phyloP scores from a whole-genome alignment of 345 rosid species.

The Excoecaria agallocha region DNA sequence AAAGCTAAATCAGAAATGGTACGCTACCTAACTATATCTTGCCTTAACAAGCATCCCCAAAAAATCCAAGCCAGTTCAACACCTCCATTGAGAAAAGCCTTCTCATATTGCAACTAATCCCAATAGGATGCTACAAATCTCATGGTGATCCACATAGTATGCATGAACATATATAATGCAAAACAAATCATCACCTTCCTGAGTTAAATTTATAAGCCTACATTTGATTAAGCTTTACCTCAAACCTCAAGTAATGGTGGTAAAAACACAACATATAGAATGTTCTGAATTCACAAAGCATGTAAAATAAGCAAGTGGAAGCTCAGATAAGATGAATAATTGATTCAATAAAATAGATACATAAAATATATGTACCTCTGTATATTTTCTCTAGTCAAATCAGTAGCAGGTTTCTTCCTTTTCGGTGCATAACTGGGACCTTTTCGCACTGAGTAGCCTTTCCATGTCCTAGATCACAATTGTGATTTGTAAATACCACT shows the following conservation, averaged over 20 bases:
- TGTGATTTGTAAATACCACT: neutral
- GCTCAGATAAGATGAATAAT: neutral
- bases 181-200: neutral
- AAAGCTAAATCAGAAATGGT: neutral
- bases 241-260: neutral
- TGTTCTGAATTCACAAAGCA: neutral
- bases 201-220: neutral
- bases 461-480: constrained; percentile 59
- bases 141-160: neutral
- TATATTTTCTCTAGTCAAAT: constrained; percentile 85
- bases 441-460: constrained; percentile 69
- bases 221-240: neutral
- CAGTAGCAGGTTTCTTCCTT: constrained; percentile 73
- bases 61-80: constrained; percentile 6
- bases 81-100: neutral
- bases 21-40: neutral
- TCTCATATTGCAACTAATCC: neutral
- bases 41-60: neutral
- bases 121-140: neutral
- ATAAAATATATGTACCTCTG: constrained; percentile 47
- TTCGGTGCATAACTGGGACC: constrained; percentile 82
- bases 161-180: neutral
- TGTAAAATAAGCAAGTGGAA: neutral
- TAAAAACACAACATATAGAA: neutral
- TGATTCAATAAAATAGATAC: neutral